Evolutionary conservation across 768 basidiomycete species (phyloP), one percentile per base, ranked within the genome.

Genomic region (Rhizopogon sp.): DNA sequence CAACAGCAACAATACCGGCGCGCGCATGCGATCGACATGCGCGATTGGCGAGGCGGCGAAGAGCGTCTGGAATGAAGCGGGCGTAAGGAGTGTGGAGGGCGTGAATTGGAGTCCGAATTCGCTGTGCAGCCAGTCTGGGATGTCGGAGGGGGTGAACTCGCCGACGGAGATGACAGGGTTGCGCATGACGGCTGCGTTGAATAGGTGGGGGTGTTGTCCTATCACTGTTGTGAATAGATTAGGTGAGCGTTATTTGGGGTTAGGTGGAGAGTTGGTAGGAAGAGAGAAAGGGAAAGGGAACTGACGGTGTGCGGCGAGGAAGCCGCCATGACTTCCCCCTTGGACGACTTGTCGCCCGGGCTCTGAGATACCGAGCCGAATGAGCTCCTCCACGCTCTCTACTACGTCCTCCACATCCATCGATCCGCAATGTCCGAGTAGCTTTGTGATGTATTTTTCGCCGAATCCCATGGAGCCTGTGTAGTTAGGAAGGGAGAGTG

Each of bases 311-410:
- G 75, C 78, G 1, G 77, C 58, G 13, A 87, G 70, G 64, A 85
- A 88, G 2, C 87, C 87, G 0, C 87, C 87, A 56, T 90, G 88
- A 44, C 82, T 85, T 40, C 87, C 88, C 5, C 88, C 87, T 50
- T 71, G 71, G 1, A 87, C 63, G 31, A 86, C 73, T 50, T 82
- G 77, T 57, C 78, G 79, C 6, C 80, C 82, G 13, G 74, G 64
- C 42, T 73, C 69, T 0, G 83, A 77, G 1, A 87, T 66, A 1
- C 79, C 80, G 4, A 77, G 65, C 13, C 68, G 61, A 33, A 83
- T 69, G 42, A 88, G 76, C 56, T 83, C 73, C 20, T 72, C 64
- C 2, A 78, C 75, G 1, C 82, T 75, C 6, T 76, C 79, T 16
- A 85, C 77, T 56, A 83, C 85, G 50, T 88, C 86, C 40, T 76